Conservation (phyloP, 768 basidiomycete genomes). For the Lactarius pseudohatsudake region DNA sequence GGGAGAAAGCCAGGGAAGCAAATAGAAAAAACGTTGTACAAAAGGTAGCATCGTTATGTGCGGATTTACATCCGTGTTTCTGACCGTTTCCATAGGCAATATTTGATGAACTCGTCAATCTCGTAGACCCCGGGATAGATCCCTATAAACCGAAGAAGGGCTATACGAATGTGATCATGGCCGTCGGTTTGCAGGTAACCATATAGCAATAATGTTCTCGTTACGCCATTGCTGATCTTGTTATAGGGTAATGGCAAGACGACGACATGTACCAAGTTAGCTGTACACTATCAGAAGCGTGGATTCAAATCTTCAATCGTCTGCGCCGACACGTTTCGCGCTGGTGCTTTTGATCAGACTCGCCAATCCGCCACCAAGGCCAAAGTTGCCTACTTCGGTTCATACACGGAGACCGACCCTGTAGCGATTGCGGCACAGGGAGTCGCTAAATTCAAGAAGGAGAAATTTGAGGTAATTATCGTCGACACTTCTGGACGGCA, state of each 20-base stretch:
- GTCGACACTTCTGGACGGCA: constrained; percentile 98
- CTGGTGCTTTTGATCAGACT: constrained; percentile 98
- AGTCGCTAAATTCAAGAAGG: constrained; percentile 96
- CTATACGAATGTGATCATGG: constrained; percentile 93
- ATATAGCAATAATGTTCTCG: constrained; percentile 27
- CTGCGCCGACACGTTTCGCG: constrained; percentile 99
- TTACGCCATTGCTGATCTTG: constrained; percentile 12
- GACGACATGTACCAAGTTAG: constrained; percentile 98
- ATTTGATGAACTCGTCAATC: constrained; percentile 91
- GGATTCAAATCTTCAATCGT: constrained; percentile 97
- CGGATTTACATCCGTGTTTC: background rate
- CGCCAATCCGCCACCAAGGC: constrained; percentile 98
- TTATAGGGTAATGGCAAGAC: constrained; percentile 95
- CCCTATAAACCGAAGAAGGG: constrained; percentile 97
- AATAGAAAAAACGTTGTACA: constrained; percentile 89
- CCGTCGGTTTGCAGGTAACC: constrained; percentile 86
- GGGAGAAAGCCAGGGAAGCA: constrained; percentile 73
- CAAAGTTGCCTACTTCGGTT: constrained; percentile 98
- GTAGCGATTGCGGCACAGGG: constrained; percentile 93
- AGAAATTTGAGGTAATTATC: constrained; percentile 97
- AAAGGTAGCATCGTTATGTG: constrained; percentile 54
- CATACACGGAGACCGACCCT: constrained; percentile 98
- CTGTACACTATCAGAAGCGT: constrained; percentile 94
- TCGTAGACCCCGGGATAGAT: constrained; percentile 95
- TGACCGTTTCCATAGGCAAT: constrained; percentile 60